phyloP scores from a whole-genome alignment of 2,329 filamentous ascomycete species.

The Knoxdaviesia capensis region DNA sequence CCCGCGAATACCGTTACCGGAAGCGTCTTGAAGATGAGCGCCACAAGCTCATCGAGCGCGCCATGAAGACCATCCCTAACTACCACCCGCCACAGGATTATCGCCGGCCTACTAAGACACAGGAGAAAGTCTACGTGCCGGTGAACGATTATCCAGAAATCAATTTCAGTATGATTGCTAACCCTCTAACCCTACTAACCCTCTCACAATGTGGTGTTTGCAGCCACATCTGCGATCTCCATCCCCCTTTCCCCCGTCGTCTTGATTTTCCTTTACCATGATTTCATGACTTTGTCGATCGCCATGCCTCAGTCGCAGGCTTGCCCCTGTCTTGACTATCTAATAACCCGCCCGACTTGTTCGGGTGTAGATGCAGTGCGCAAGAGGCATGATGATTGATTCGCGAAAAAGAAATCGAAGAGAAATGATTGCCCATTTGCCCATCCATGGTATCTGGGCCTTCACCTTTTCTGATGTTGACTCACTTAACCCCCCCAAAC shows the following conservation, averaged over 20 bases:
- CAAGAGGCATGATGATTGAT: too few relatives aligned
- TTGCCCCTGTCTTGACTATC: constrained; percentile 7
- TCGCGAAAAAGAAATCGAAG: too few relatives aligned
- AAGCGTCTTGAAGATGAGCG: constrained; percentile 97
- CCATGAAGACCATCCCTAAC: constrained; percentile 99
- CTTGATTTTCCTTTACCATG: constrained; percentile 8
- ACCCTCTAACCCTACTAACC: constrained; percentile 77
- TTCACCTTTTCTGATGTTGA: constrained; percentile 11
- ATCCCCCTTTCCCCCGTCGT: constrained; percentile 13
- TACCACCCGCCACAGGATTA: constrained; percentile 98
- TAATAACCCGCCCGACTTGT: constrained; percentile 7
- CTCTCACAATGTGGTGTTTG: constrained; percentile 11
- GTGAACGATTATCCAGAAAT: constrained; percentile 99
- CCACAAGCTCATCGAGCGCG: constrained; percentile 96
- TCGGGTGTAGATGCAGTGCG: too few relatives aligned
- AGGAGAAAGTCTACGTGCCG: constrained; percentile 99
- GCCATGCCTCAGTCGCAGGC: not conserved
- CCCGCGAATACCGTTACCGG: constrained; percentile 92
- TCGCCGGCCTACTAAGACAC: constrained; percentile 95
- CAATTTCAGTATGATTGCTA: constrained; percentile 99
- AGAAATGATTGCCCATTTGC: constrained; percentile 4
- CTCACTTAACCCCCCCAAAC: constrained; percentile 9
- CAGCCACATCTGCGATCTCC: constrained; percentile 5
- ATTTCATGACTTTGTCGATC: constrained; percentile 1
- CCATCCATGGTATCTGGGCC: constrained; percentile 10